A percentile compares a stretch with the other conserved stretches of the same genome.
These are phyloP conservation scores for Penicillium paneum DNA, from an alignment of 2,329 filamentous ascomycete genomes.

Conservation along the genomic window DNA sequence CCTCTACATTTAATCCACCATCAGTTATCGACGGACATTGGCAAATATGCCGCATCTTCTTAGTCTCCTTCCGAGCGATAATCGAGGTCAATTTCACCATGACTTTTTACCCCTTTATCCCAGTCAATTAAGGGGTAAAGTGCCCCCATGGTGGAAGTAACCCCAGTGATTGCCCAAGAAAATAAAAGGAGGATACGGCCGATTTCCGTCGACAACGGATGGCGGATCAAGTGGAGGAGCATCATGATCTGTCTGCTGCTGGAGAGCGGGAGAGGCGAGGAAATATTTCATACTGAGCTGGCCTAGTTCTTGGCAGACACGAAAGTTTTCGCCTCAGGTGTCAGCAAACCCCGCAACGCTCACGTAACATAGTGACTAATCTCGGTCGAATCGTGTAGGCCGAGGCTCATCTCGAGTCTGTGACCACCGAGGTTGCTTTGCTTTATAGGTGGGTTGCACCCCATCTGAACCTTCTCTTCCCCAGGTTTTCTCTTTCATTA, in stretches of 20 bases:
- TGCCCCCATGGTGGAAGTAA: too few species aligned
- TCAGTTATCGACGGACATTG: background rate
- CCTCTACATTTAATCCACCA: too few species aligned
- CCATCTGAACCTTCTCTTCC: conserved; percentile 13
- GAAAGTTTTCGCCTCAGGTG: background rate
- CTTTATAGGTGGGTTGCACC: conserved; percentile 16
- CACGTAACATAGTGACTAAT: conserved; percentile 7
- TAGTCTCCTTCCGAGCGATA: too few species aligned
- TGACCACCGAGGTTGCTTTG: conserved; percentile 16
- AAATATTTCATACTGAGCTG: too few species aligned
- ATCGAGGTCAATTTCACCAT: background rate
- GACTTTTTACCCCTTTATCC: too few species aligned
- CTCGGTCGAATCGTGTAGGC: conserved; percentile 8
- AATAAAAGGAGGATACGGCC: too few species aligned
- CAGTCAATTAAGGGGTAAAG: too few species aligned
- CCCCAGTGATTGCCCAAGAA: too few species aligned
- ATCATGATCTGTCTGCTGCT: too few species aligned
- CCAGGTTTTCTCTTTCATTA: conserved; percentile 16
- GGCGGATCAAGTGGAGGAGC: too few species aligned
- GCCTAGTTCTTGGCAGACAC: background rate
- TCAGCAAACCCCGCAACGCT: background rate
- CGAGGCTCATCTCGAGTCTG: conserved; percentile 17
- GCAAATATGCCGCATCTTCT: background rate
- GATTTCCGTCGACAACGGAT: too few species aligned
- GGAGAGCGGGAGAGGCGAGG: too few species aligned